Conservation (phyloP, 768 basidiomycete species). For the Hericium erinaceus region DNA sequence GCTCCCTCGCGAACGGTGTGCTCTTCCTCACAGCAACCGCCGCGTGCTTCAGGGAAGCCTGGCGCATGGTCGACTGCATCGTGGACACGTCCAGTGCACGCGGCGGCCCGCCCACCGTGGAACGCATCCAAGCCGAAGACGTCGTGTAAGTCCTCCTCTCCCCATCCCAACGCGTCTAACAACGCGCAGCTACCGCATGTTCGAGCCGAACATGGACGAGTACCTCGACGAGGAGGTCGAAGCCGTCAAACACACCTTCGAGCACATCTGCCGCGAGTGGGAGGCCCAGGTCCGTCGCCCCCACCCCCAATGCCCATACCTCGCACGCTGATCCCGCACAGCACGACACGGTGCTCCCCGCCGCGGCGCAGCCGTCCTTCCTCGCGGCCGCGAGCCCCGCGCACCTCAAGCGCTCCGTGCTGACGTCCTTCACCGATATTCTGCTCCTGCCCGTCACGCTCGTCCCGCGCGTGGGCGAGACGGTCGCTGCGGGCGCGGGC, state of each 20-base stretch:
- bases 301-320: too few species aligned
- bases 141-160: conserved; percentile 51
- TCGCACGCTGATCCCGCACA: too few species aligned
- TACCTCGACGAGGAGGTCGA: conserved; percentile 94
- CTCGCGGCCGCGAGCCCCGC: conserved; percentile 50
- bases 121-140: conserved; percentile 52
- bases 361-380: conserved; percentile 7
- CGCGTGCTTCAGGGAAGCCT: conserved; percentile 83
- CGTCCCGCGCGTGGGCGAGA: conserved; percentile 67
- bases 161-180: background rate
- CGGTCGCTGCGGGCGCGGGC: conserved; percentile 61
- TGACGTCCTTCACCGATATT: conserved; percentile 85
- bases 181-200: conserved; percentile 74
- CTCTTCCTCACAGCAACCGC: conserved; percentile 79
- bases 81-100: conserved; percentile 40
- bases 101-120: conserved; percentile 26
- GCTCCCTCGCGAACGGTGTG: conserved; percentile 54
- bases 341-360: background rate
- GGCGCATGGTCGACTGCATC: conserved; percentile 75
- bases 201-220: conserved; percentile 94
- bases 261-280: conserved; percentile 72
- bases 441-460: conserved; percentile 93
- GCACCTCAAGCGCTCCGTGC: conserved; percentile 83
- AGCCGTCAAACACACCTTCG: conserved; percentile 62
- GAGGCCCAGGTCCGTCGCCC: conserved; percentile 49